These are phyloP conservation scores for Solanum peruvianum DNA, from an alignment of 257 asterid genomes.

Conservation along the genomic window DNA sequence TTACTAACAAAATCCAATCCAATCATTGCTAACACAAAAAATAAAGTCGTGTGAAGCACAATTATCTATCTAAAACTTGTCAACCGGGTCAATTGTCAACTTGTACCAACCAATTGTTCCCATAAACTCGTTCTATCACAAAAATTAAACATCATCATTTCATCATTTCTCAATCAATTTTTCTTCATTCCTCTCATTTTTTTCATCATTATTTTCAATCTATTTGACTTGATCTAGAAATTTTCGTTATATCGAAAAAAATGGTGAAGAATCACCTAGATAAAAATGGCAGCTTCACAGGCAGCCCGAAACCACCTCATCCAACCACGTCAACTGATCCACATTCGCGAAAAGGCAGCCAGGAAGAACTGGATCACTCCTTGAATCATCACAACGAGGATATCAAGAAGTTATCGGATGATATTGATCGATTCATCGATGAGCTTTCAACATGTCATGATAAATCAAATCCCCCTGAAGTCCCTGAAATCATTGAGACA, in stretches of 20 bases:
- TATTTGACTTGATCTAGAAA: background rate
- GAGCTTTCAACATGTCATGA: constrained; percentile 20
- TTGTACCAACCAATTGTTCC: background rate
- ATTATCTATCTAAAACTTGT: background rate
- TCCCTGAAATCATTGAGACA: constrained; percentile 39
- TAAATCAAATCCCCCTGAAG: constrained; percentile 27
- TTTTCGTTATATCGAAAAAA: background rate
- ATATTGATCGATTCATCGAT: constrained; percentile 34
- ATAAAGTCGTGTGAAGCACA: background rate
- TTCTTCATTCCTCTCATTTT: background rate
- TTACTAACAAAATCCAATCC: background rate
- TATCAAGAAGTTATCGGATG: constrained; percentile 5
- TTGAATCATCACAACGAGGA: background rate
- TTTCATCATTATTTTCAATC: background rate
- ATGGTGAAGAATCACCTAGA: constrained; percentile 26
- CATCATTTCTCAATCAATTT: background rate
- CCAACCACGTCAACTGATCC: background rate
- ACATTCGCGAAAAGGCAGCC: background rate
- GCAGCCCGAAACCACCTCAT: background rate
- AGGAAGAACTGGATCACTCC: background rate
- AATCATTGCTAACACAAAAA: background rate
- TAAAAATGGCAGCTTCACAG: background rate
- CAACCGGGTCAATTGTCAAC: constrained; percentile 2
- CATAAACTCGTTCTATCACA: background rate
- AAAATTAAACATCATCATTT: background rate